Evolutionary conservation across 371 early-diverging fungal genomes (phyloP).

Genomic region (Mortierella sp.): DNA sequence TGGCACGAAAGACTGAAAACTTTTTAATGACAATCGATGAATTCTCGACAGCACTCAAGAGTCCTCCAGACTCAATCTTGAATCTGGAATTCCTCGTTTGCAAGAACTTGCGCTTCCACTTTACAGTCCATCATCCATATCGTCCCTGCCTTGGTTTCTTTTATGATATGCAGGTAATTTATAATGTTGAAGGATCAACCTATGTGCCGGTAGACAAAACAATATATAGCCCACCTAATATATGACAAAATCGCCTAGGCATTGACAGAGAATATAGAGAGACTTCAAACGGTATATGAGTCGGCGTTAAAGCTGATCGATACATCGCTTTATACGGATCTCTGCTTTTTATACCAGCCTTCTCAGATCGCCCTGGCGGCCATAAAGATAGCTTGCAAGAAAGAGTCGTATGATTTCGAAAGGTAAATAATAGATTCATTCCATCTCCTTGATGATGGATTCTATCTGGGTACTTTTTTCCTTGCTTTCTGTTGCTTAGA

Average conservation of each 20-base stretch:
- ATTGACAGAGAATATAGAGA: constrained; percentile 60
- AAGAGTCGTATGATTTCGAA: constrained; percentile 64
- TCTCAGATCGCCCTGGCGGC: constrained; percentile 90
- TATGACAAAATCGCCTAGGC: constrained; percentile 31
- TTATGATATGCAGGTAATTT: constrained; percentile 81
- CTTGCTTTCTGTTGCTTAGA: background rate
- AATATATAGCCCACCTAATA: background rate
- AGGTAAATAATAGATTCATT: constrained; percentile 34
- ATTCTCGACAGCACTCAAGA: constrained; percentile 63
- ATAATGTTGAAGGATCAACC: too few species aligned
- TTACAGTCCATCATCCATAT: constrained; percentile 86
- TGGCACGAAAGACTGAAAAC: constrained; percentile 91
- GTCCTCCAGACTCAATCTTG: constrained; percentile 52
- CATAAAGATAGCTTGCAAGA: constrained; percentile 74
- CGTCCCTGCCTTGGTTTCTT: constrained; percentile 87
- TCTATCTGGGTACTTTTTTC: background rate
- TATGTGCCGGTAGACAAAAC: too few species aligned
- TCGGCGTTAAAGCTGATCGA: constrained; percentile 67
- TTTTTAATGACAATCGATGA: constrained; percentile 81
- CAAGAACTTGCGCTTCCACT: constrained; percentile 87
- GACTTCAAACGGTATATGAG: constrained; percentile 71
- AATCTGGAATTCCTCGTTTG: constrained; percentile 85
- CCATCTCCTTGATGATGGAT: too few species aligned
- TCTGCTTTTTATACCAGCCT: constrained; percentile 84
- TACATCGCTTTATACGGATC: constrained; percentile 79